Evolutionary conservation across 116 monocot genomes (phyloP).

Genomic region (Phalaenopsis hybrid): DNA sequence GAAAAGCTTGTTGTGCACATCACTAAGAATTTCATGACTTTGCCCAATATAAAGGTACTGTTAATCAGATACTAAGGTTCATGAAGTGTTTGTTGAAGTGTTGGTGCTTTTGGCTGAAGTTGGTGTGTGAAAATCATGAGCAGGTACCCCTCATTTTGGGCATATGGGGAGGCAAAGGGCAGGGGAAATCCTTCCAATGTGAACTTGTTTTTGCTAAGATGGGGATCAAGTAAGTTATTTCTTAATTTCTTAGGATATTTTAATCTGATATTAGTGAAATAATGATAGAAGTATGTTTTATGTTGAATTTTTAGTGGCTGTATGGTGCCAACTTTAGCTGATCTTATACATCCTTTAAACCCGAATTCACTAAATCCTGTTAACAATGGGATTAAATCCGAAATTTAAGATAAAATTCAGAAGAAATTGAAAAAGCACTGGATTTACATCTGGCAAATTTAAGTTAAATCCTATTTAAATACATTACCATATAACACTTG

Average conservation of each 20-base stretch:
- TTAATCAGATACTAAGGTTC: not conserved
- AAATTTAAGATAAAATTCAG: no score
- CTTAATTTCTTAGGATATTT: not conserved
- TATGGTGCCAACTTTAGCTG: no score
- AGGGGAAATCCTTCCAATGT: conserved; percentile 98
- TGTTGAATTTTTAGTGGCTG: no score
- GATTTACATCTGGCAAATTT: no score
- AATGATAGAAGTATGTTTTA: no score
- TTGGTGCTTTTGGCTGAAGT: not conserved
- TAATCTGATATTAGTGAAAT: no score
- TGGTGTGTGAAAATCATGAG: not conserved
- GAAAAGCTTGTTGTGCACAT: conserved; percentile 92
- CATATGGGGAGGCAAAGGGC: conserved; percentile 99
- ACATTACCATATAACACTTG: no score
- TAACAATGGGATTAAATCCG: no score
- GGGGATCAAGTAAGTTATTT: conserved; percentile 79
- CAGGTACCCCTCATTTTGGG: conserved; percentile 96
- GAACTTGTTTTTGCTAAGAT: conserved; percentile 92
- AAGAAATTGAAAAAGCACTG: no score
- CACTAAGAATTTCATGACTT: conserved; percentile 80
- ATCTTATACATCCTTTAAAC: no score
- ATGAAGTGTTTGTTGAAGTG: not conserved
- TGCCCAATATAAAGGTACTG: conserved; percentile 91
- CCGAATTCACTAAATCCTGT: no score
- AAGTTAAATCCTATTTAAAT: no score